These are phyloP conservation scores for Puccinia coronata DNA, from an alignment of 1,284 basidiomycete genomes.

Conservation along the genomic window DNA sequence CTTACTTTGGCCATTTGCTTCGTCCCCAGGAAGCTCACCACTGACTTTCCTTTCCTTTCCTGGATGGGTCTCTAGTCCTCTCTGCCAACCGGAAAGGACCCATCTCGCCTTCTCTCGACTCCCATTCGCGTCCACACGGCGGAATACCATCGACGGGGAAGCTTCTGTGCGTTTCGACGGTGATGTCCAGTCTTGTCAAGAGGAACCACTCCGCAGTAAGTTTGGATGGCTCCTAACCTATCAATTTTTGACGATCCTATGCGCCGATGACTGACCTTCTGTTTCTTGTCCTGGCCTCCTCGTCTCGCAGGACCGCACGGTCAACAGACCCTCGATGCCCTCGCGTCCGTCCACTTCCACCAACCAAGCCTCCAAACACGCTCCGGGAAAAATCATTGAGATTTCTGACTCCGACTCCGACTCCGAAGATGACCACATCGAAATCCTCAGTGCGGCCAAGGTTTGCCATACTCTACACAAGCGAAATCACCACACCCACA, in stretches of 20 bases:
- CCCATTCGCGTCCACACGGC: too few relatives aligned
- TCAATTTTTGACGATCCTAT: not conserved
- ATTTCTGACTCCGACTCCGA: conserved; percentile 1
- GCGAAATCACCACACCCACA: not conserved
- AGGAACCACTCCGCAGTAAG: not conserved
- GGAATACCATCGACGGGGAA: too few relatives aligned
- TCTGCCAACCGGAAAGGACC: too few relatives aligned
- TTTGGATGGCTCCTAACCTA: not conserved
- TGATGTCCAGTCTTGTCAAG: not conserved
- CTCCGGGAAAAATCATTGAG: not conserved
- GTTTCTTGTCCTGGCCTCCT: not conserved
- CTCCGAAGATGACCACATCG: not conserved
- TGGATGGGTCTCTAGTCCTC: too few relatives aligned
- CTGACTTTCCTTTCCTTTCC: too few relatives aligned
- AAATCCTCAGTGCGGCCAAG: not conserved
- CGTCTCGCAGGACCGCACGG: not conserved
- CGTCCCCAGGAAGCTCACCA: too few relatives aligned
- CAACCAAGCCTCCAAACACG: not conserved
- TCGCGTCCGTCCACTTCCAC: not conserved
- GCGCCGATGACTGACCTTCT: not conserved
- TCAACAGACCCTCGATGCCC: not conserved
- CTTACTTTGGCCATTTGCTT: too few relatives aligned
- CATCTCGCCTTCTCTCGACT: too few relatives aligned
- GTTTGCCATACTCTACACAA: not conserved
- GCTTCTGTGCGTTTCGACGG: too few relatives aligned